These are phyloP conservation scores for Ustilago esculenta DNA, from an alignment of 1,284 basidiomycete species.

Conservation along the genomic window DNA sequence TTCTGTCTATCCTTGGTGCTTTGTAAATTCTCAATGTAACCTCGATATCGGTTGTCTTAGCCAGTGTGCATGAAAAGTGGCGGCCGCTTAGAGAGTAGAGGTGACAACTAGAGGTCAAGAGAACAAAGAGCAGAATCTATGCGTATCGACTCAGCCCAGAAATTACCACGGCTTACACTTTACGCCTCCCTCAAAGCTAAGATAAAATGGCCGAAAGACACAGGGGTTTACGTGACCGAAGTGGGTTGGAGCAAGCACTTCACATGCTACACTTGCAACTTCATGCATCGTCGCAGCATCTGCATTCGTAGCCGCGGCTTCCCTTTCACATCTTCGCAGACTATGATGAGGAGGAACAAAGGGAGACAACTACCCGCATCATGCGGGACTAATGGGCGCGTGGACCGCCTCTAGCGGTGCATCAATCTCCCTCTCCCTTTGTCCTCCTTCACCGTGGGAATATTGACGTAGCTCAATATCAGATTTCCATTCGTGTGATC, in stretches of 20 bases:
- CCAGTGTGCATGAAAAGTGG: constrained; percentile 5
- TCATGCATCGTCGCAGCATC: too few species aligned
- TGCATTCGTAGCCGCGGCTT: too few species aligned
- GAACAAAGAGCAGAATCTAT: constrained; percentile 20
- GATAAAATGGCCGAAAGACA: too few species aligned
- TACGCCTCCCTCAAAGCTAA: too few species aligned
- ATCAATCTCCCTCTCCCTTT: not conserved
- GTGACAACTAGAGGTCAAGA: not conserved
- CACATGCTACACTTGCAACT: too few species aligned
- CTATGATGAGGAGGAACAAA: constrained; percentile 12
- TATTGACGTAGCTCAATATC: too few species aligned
- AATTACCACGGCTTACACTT: too few species aligned
- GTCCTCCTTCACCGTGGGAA: not conserved
- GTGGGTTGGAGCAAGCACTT: constrained; percentile 10
- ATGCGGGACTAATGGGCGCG: constrained; percentile 8
- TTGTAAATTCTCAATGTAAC: constrained; percentile 13
- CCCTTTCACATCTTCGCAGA: not conserved
- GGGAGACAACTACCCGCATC: constrained; percentile 1
- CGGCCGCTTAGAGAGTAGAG: too few species aligned
- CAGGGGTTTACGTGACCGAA: too few species aligned
- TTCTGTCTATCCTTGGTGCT: constrained; percentile 15
- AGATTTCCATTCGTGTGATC: not conserved
- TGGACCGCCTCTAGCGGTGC: not conserved
- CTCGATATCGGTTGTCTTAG: not conserved
- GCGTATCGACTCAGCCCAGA: too few species aligned